Percentiles rank a stretch among this genome's conserved stretches.
Conservation (phyloP, 1,139 yeast genomes). For the Suhomyces choctaworum region DNA sequence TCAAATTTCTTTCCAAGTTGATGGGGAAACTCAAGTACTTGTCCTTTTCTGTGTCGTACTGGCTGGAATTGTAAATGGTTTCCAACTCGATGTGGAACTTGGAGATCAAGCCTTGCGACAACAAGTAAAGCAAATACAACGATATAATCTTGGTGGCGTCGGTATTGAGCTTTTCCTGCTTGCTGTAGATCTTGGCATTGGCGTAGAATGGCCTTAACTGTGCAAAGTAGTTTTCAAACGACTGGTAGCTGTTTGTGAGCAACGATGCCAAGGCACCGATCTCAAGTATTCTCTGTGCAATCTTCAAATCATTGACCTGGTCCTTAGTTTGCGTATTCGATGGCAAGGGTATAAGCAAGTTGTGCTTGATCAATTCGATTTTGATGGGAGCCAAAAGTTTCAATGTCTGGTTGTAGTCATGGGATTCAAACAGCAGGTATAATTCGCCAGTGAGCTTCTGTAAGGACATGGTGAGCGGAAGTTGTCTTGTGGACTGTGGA, state of each 20-base stretch:
- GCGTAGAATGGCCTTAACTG: constrained; percentile 78
- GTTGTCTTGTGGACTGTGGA: no score
- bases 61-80: constrained; percentile 54
- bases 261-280: constrained; percentile 82
- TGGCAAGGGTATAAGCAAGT: constrained; percentile 70
- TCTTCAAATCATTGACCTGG: constrained; percentile 65
- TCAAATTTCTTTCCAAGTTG: constrained; percentile 85
- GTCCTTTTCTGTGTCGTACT: constrained; percentile 47
- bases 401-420: constrained; percentile 62
- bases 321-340: constrained; percentile 38
- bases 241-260: constrained; percentile 58
- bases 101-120: constrained; percentile 82
- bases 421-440: constrained; percentile 59
- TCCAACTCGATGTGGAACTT: constrained; percentile 90
- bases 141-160: constrained; percentile 74
- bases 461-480: constrained; percentile 34
- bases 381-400: constrained; percentile 69
- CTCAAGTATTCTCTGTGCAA: constrained; percentile 80
- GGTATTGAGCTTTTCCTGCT: constrained; percentile 50
- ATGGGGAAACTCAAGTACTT: constrained; percentile 78
- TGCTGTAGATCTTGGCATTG: constrained; percentile 48
- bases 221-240: constrained; percentile 70
- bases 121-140: constrained; percentile 69
- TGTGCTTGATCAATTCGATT: constrained; percentile 73
- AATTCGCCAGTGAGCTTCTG: constrained; percentile 65